Conservation (phyloP, 2,329 filamentous ascomycete genomes). For the Calonectria honghensis region DNA sequence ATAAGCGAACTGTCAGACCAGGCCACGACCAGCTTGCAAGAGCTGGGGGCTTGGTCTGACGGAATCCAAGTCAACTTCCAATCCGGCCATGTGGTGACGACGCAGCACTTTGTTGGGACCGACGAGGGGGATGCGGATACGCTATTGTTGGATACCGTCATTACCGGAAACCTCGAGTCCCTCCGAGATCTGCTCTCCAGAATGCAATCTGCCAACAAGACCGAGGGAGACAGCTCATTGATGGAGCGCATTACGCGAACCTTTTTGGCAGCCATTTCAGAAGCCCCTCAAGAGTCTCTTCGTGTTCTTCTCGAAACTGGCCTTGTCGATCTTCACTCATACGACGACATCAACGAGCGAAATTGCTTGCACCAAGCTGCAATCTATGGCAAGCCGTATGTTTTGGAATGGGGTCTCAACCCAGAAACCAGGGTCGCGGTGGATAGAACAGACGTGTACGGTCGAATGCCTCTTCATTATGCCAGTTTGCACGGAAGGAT, state of each 20-base stretch:
- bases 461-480: slow-evolving; percentile 94
- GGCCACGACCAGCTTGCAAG: slow-evolving; percentile 95
- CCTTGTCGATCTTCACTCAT: slow-evolving; percentile 91
- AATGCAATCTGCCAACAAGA: slow-evolving; percentile 74
- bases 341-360: slow-evolving; percentile 97
- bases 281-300: slow-evolving; percentile 86
- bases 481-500: slow-evolving; percentile 95
- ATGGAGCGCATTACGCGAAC: slow-evolving; percentile 89
- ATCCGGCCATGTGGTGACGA: slow-evolving; percentile 79
- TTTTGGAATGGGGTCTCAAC: slow-evolving; percentile 83
- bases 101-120: slow-evolving; percentile 80
- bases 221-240: slow-evolving; percentile 74
- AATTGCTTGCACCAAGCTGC: slow-evolving; percentile 98
- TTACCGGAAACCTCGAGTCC: slow-evolving; percentile 84
- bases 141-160: slow-evolving; percentile 90
- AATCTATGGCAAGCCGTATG: slow-evolving; percentile 89
- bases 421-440: slow-evolving; percentile 81
- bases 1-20: slow-evolving; percentile 98
- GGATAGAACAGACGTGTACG: slow-evolving; percentile 91
- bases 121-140: slow-evolving; percentile 94
- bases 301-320: slow-evolving; percentile 86
- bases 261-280: slow-evolving; percentile 92
- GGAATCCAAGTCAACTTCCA: slow-evolving; percentile 94
- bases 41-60: slow-evolving; percentile 97
- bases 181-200: slow-evolving; percentile 88